Percentiles rank a stretch among this genome's conserved stretches.
Evolutionary conservation across 306 rosid species (phyloP).

Genomic region (Cicer chorassanicum): DNA sequence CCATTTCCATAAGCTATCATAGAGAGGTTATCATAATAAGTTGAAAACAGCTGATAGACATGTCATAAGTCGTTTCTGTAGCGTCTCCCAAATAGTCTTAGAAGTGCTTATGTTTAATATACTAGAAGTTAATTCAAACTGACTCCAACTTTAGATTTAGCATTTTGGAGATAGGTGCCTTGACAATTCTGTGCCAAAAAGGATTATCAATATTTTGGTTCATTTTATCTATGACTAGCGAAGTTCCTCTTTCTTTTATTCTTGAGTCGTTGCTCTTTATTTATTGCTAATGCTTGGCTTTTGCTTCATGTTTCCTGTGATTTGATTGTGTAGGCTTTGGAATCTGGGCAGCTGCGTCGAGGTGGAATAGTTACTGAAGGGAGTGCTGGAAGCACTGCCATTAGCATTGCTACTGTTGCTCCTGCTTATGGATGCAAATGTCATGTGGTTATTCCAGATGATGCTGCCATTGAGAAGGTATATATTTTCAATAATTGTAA

Average conservation of each 20-base stretch:
- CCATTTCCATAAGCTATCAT: background rate
- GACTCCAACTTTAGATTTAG: background rate
- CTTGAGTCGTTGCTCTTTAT: background rate
- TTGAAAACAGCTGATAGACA: background rate
- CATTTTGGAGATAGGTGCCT: slow-evolving; percentile 8
- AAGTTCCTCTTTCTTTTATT: background rate
- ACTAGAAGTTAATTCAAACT: background rate
- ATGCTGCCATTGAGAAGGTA: slow-evolving; percentile 95
- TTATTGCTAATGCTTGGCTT: background rate
- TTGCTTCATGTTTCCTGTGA: slow-evolving; percentile 1
- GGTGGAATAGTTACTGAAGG: slow-evolving; percentile 96
- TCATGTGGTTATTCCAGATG: slow-evolving; percentile 94
- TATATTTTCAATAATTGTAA: background rate
- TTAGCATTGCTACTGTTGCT: slow-evolving; percentile 92
- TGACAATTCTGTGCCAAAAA: background rate
- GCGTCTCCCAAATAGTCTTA: background rate
- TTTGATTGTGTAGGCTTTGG: slow-evolving; percentile 68
- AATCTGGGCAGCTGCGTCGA: slow-evolving; percentile 65
- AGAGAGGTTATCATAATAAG: background rate
- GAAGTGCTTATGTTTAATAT: background rate
- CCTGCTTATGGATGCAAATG: slow-evolving; percentile 91
- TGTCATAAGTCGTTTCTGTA: background rate
- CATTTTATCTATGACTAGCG: background rate
- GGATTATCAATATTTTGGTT: slow-evolving; percentile 1
- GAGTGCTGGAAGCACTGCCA: slow-evolving; percentile 93